Evolutionary conservation across 1,284 basidiomycete species (phyloP).

Genomic region (Ceratobasidium sp.): DNA sequence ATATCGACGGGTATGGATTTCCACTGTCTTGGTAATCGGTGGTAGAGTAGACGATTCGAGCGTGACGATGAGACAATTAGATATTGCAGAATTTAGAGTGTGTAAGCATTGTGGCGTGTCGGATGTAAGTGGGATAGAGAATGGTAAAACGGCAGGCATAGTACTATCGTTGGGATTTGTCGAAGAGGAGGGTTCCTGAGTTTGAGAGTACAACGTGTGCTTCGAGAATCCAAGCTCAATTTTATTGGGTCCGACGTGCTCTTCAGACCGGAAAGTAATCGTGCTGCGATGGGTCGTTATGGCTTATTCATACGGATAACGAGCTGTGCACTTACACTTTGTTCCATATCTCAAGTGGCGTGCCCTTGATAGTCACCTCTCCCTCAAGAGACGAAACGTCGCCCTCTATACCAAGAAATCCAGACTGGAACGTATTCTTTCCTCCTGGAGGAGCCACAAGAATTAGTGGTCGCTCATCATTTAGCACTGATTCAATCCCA

Average conservation of each 20-base stretch:
- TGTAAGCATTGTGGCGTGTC: constrained; percentile 84
- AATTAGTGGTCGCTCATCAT: constrained; percentile 48
- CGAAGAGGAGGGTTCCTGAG: constrained; percentile 54
- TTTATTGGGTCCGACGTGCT: constrained; percentile 59
- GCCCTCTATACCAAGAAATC: constrained; percentile 81
- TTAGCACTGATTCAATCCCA: constrained; percentile 22
- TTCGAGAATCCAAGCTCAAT: constrained; percentile 75
- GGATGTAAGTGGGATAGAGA: constrained; percentile 78
- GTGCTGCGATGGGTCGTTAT: constrained; percentile 63
- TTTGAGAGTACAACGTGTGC: constrained; percentile 65
- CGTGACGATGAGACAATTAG: constrained; percentile 75
- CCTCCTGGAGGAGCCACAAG: constrained; percentile 67
- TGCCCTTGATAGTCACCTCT: constrained; percentile 83
- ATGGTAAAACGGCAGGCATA: constrained; percentile 75
- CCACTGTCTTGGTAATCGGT: constrained; percentile 68
- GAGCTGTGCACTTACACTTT: constrained; percentile 70
- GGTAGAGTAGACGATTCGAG: constrained; percentile 65
- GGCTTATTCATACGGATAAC: constrained; percentile 48
- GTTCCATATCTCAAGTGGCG: constrained; percentile 69
- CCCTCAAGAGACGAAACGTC: constrained; percentile 85
- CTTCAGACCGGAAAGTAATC: constrained; percentile 75
- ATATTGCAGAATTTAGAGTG: constrained; percentile 75
- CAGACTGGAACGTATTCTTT: constrained; percentile 81
- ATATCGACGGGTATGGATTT: constrained; percentile 80
- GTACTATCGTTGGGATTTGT: constrained; percentile 56